Evolutionary conservation across 176 grass and related monocot species (phyloP).

Genomic region (Triticum turgidum): DNA sequence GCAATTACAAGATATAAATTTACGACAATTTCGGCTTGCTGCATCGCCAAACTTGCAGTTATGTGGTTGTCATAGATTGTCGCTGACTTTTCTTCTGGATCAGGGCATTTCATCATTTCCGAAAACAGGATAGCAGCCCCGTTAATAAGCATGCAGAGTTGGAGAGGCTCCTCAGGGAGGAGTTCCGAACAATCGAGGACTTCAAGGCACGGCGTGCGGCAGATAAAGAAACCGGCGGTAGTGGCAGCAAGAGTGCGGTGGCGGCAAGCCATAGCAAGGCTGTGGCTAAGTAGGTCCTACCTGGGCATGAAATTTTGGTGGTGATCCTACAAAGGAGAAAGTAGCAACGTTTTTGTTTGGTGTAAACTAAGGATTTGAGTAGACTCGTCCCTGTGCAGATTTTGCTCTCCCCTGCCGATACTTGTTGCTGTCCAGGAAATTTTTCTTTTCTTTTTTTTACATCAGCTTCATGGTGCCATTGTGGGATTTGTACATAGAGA

Average conservation of each 20-base stretch:
- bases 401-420: constrained; percentile 46
- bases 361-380: constrained; percentile 41
- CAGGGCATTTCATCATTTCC: constrained; percentile 98
- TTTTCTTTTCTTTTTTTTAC: constrained; percentile 19
- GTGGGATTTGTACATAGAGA: constrained; percentile 61
- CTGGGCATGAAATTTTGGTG: constrained; percentile 44
- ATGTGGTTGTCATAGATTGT: constrained; percentile 3
- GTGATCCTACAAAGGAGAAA: constrained; percentile 30
- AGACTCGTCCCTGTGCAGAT: constrained; percentile 55
- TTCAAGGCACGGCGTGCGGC: constrained; percentile 38
- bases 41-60: not conserved
- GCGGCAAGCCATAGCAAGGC: constrained; percentile 36
- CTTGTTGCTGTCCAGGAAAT: constrained; percentile 39
- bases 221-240: constrained; percentile 25
- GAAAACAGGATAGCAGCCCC: constrained; percentile 38
- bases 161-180: constrained; percentile 68
- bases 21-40: not conserved
- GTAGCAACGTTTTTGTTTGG: constrained; percentile 34
- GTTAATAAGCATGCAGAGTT: constrained; percentile 68
- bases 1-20: not conserved
- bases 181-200: constrained; percentile 66
- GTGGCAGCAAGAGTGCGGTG: constrained; percentile 19
- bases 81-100: constrained; percentile 8
- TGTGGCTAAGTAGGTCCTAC: constrained; percentile 34
- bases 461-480: constrained; percentile 32